These are phyloP conservation scores for Arthrobotrys pseudoclavata DNA, from an alignment of 2,329 filamentous ascomycete genomes.

Conservation along the genomic window DNA sequence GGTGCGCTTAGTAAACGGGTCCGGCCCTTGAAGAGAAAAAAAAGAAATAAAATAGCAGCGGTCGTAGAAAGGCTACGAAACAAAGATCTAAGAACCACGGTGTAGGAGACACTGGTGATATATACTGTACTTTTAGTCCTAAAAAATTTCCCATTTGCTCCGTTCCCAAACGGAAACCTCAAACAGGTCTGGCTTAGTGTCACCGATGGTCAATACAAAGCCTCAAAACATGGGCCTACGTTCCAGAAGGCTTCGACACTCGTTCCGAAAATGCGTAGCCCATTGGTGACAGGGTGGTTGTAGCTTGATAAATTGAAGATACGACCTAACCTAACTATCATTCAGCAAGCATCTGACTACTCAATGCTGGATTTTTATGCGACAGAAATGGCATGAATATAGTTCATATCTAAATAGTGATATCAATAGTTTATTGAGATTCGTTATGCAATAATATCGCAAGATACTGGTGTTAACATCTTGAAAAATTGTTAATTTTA, in stretches of 20 bases:
- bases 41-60: neutral
- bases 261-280: neutral
- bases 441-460: too few species aligned
- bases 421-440: too few species aligned
- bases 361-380: too few species aligned
- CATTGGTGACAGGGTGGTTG: neutral
- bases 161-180: neutral
- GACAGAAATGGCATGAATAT: too few species aligned
- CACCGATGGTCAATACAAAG: neutral
- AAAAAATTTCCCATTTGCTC: neutral
- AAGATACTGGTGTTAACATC: too few species aligned
- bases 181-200: conserved; percentile 4
- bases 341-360: too few species aligned
- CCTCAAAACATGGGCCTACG: conserved; percentile 1
- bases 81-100: neutral
- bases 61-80: neutral
- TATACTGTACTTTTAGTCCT: conserved; percentile 14
- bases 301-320: too few species aligned
- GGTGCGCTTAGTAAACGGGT: conserved; percentile 5
- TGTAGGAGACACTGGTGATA: neutral
- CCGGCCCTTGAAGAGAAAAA: conserved; percentile 3
- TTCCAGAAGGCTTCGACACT: conserved; percentile 3
- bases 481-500: too few species aligned
- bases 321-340: too few species aligned
- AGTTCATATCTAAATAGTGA: too few species aligned